These are phyloP conservation scores for Petasospora fabianii DNA, from an alignment of 1,139 yeast species.

Conservation along the genomic window DNA sequence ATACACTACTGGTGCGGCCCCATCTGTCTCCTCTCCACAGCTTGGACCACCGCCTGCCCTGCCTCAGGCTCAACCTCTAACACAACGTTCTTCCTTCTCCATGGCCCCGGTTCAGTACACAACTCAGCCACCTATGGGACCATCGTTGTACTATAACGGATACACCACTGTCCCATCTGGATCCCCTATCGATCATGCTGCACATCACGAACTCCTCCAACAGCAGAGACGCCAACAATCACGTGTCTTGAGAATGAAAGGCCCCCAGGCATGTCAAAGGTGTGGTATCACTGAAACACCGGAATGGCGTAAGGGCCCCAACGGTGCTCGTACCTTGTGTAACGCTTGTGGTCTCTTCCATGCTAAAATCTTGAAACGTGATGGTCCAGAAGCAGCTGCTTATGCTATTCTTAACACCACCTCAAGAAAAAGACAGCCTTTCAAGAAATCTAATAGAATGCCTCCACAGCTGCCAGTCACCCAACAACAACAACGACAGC, in stretches of 20 bases:
- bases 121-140: background rate
- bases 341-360: conserved; percentile 88
- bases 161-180: conserved; percentile 3
- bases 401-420: conserved; percentile 32
- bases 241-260: background rate
- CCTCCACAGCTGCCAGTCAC: background rate
- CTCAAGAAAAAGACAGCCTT: conserved; percentile 11
- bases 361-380: conserved; percentile 65
- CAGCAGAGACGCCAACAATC: background rate
- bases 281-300: conserved; percentile 86
- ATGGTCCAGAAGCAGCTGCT: conserved; percentile 64
- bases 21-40: too few species aligned
- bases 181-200: background rate
- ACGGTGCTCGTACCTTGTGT: conserved; percentile 79
- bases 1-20: too few species aligned
- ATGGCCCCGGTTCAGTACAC: too few species aligned
- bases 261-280: conserved; percentile 43
- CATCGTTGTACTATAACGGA: conserved; percentile 5
- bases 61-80: too few species aligned
- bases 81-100: too few species aligned
- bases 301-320: conserved; percentile 90
- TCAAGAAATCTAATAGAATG: background rate
- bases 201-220: background rate
- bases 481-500: background rate
- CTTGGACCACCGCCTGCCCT: too few species aligned